These are phyloP conservation scores for Yarrowia sp. DNA, from an alignment of 805 yeast genomes.

Conservation along the genomic window DNA sequence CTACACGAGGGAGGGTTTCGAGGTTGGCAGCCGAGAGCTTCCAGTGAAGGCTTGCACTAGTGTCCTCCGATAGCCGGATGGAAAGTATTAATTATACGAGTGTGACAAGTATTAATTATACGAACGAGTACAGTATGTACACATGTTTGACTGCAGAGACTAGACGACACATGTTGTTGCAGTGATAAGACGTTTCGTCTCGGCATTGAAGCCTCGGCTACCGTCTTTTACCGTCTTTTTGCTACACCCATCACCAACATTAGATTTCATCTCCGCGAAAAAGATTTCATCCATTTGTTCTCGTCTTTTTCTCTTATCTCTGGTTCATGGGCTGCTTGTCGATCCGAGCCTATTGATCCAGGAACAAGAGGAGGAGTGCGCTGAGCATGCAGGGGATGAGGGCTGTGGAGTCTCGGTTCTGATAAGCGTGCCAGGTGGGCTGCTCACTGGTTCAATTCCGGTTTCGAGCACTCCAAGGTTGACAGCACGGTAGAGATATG, in stretches of 20 bases:
- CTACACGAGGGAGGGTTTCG: background rate
- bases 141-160: no score
- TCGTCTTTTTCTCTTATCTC: conserved; percentile 4
- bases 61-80: no score
- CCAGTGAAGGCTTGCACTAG: no score
- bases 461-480: conserved; percentile 9
- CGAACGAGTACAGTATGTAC: no score
- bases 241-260: no score
- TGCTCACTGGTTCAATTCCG: background rate
- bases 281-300: background rate
- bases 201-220: no score
- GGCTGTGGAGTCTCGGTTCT: background rate
- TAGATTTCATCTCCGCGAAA: conserved; percentile 17
- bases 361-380: conserved; percentile 1
- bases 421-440: background rate
- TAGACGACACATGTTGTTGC: no score
- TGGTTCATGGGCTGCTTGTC: conserved; percentile 8
- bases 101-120: no score
- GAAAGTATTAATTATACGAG: no score
- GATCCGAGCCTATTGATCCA: conserved; percentile 12
- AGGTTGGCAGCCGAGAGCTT: no score
- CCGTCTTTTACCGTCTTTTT: no score
- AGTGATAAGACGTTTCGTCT: no score
- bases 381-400: conserved; percentile 15
- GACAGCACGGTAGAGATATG: background rate